phyloP scores from a whole-genome alignment of 768 basidiomycete genomes.

The Russula lepida region DNA sequence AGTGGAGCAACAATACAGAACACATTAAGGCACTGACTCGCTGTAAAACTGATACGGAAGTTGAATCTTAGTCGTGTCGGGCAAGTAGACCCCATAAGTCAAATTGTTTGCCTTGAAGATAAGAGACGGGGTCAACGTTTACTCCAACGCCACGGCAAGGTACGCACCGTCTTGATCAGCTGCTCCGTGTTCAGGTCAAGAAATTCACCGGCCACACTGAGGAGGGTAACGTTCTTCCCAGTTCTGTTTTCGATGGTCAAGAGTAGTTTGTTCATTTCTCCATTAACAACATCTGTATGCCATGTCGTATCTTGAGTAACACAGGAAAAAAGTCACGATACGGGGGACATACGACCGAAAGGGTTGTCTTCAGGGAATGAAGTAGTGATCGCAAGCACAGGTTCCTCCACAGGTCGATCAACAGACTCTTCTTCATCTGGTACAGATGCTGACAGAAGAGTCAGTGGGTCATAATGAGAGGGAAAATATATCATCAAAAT shows the following conservation, averaged over 20 bases:
- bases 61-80: conserved; percentile 49
- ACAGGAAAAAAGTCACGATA: not conserved
- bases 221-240: conserved; percentile 58
- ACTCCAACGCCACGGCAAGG: not conserved
- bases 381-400: conserved; percentile 37
- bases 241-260: conserved; percentile 71
- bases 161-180: conserved; percentile 66
- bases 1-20: not conserved
- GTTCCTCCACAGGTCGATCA: conserved; percentile 41
- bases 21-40: conserved; percentile 49
- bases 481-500: not conserved
- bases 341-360: conserved; percentile 56
- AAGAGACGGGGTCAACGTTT: not conserved
- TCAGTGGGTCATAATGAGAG: not conserved
- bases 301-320: not conserved
- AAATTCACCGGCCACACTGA: conserved; percentile 58
- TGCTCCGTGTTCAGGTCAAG: conserved; percentile 52
- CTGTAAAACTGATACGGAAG: conserved; percentile 71
- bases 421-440: conserved; percentile 15
- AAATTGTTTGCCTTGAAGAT: conserved; percentile 47
- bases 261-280: conserved; percentile 62
- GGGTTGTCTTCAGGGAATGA: conserved; percentile 64
- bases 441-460: not conserved
- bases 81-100: conserved; percentile 44
- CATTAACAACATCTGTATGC: conserved; percentile 69